Conservation (phyloP, 495 filamentous ascomycete species). For the Penicillium pancosmium region DNA sequence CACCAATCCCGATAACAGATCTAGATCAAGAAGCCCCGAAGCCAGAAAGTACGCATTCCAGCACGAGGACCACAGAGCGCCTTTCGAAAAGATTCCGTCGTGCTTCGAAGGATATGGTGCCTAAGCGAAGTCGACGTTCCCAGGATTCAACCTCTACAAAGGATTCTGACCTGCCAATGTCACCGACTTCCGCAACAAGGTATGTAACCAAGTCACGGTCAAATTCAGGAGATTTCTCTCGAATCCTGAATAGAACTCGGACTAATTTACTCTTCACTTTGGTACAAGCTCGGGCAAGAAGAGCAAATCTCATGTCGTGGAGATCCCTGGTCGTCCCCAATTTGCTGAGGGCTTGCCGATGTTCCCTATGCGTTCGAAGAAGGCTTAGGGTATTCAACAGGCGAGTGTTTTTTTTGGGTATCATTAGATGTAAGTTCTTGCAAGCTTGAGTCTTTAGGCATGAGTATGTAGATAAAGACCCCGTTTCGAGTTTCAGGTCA, state of each 20-base stretch:
- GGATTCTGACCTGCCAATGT: background rate
- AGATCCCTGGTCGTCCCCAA: constrained; percentile 14
- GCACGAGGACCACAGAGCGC: background rate
- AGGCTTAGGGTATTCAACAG: background rate
- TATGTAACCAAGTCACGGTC: background rate
- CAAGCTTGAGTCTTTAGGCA: background rate
- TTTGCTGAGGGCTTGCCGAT: constrained; percentile 19
- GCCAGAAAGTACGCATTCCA: constrained; percentile 4
- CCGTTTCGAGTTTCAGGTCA: background rate
- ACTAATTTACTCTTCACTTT: background rate
- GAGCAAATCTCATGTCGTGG: constrained; percentile 11
- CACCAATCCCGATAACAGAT: constrained; percentile 16
- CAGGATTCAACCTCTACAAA: constrained; percentile 7
- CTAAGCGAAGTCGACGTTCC: constrained; percentile 11
- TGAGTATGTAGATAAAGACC: background rate
- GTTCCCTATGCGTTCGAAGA: constrained; percentile 15
- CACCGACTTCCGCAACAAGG: background rate
- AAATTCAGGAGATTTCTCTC: background rate
- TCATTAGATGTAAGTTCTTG: background rate
- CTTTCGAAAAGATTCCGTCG: constrained; percentile 11
- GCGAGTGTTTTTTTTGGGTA: background rate
- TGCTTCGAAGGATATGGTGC: constrained; percentile 12
- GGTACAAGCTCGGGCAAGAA: constrained; percentile 1
- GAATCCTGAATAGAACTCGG: background rate
- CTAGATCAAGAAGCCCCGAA: background rate